These are phyloP conservation scores for Houttuynia cordata DNA, from an alignment of 164 flowering plant species.

Conservation along the genomic window DNA sequence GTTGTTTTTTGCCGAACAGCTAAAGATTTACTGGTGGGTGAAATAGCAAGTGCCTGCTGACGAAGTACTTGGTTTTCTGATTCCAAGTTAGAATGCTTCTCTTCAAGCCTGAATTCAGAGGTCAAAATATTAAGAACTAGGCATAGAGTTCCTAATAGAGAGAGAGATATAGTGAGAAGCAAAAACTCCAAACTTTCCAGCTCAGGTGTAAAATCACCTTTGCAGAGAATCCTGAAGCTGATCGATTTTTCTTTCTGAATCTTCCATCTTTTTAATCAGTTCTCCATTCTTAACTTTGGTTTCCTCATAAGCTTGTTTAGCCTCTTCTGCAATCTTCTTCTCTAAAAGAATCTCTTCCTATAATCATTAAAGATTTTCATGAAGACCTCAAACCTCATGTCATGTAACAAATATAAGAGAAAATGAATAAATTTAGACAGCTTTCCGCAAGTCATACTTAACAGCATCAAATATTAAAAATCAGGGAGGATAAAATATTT, in stretches of 20 bases:
- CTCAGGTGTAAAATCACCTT: slow-evolving; percentile 40
- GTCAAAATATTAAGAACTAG: not conserved
- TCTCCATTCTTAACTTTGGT: slow-evolving; percentile 51
- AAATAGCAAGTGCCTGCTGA: slow-evolving; percentile 82
- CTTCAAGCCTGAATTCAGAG: slow-evolving; percentile 60
- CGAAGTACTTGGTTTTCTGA: slow-evolving; percentile 98
- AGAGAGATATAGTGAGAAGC: not conserved
- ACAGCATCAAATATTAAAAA: not conserved
- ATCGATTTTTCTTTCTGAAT: slow-evolving; percentile 50
- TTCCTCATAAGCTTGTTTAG: slow-evolving; percentile 31
- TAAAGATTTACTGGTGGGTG: slow-evolving; percentile 72
- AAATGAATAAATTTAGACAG: too few species aligned
- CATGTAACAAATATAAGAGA: not conserved
- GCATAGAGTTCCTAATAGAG: not conserved
- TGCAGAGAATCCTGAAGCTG: slow-evolving; percentile 83
- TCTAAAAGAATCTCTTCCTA: slow-evolving; percentile 58
- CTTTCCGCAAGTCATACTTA: not conserved
- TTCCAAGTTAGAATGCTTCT: slow-evolving; percentile 74
- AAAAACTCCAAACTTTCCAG: not conserved
- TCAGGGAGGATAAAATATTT: too few species aligned
- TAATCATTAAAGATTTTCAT: not conserved
- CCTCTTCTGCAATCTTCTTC: slow-evolving; percentile 48
- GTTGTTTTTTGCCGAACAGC: slow-evolving; percentile 50
- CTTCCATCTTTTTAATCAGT: slow-evolving; percentile 53
- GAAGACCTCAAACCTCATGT: not conserved